Evolutionary conservation across 2,329 filamentous ascomycete genomes (phyloP), one percentile per base, ranked within the genome.

Genomic region (Aspergillus vadensis): DNA sequence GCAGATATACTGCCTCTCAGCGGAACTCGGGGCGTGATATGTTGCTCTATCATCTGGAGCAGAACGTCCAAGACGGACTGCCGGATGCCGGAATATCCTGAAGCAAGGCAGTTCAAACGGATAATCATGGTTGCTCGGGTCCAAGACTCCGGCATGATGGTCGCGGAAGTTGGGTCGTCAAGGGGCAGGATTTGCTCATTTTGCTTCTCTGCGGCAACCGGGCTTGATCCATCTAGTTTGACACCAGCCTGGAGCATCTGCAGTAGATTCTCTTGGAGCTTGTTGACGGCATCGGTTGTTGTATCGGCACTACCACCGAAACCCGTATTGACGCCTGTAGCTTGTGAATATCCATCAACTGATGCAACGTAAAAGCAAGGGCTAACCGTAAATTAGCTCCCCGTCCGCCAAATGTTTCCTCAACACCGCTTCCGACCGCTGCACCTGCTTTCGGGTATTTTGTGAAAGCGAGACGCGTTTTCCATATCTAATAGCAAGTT

Each of bases 1-100:
- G 58, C 58, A 12, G 58, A 59, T 25, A 59, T 59, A 39, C 52
- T 55, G 19, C 58, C 58, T 15, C 58, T 43, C 15, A 47, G 10
- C 8, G 53, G 53, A 30, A 47, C 53, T 27, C 27, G 19, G 7
- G 53, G 53, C 4, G 43, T 47, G 39, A 55, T 55, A 36, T 55
- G 41, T 9, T 55, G 38, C 39, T 27, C 30, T 14, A 55, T 43
- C 39, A 55, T 43, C 12, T 30, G 39, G 17, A 44, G 39, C 41
- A 55, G 44, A 5, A 30, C 39, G 15, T 55, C 53, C n/a, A 55
- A 5, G 17, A 55, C 27, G 6, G 43, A 30, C 53, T 30, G 53
- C 27, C 53, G 17, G 25, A 55, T 47, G 6, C 39, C 53, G 9
- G 53, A 55, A 36, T 27, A 14, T 15, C 53, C 23, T 17, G 19